phyloP scores from a whole-genome alignment of 225 moss, liverwort and hornwort genomes.

The Marchantia polymorpha region DNA sequence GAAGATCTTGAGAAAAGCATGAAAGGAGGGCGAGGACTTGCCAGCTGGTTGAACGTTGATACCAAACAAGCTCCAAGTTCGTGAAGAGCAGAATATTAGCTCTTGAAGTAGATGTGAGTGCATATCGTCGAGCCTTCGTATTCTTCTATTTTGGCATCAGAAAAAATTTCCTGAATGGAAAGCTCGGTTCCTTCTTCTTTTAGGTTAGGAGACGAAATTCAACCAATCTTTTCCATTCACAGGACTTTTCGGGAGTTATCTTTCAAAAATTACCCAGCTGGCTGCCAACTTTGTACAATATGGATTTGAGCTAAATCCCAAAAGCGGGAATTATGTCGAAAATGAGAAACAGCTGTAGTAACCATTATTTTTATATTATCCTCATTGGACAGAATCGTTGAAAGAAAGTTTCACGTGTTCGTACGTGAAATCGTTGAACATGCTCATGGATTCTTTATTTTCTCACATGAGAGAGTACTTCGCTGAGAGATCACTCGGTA shows the following conservation, averaged over 20 bases:
- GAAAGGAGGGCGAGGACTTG: conserved; percentile 44
- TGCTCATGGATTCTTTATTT: too few relatives aligned
- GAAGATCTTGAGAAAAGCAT: conserved; percentile 53
- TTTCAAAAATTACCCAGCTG: neutral
- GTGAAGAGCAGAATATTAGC: neutral
- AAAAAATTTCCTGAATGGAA: neutral
- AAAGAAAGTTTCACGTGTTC: too few relatives aligned
- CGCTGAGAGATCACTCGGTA: too few relatives aligned
- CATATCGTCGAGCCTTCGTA: neutral
- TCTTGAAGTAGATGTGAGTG: neutral
- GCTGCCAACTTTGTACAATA: neutral
- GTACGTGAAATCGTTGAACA: too few relatives aligned
- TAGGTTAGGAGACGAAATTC: neutral
- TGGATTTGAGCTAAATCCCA: neutral
- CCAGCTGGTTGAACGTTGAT: conserved; percentile 43
- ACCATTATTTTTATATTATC: too few relatives aligned
- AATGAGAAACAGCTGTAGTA: neutral
- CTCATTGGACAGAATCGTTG: too few relatives aligned
- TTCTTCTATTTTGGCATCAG: neutral
- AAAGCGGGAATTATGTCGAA: neutral
- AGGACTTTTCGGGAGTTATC: too few relatives aligned
- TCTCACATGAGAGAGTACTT: too few relatives aligned
- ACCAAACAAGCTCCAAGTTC: conserved; percentile 14
- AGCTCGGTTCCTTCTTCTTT: neutral
- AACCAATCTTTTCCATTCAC: neutral